These are phyloP conservation scores for Moringa oleifera DNA, from an alignment of 345 rosid species.

Conservation along the genomic window DNA sequence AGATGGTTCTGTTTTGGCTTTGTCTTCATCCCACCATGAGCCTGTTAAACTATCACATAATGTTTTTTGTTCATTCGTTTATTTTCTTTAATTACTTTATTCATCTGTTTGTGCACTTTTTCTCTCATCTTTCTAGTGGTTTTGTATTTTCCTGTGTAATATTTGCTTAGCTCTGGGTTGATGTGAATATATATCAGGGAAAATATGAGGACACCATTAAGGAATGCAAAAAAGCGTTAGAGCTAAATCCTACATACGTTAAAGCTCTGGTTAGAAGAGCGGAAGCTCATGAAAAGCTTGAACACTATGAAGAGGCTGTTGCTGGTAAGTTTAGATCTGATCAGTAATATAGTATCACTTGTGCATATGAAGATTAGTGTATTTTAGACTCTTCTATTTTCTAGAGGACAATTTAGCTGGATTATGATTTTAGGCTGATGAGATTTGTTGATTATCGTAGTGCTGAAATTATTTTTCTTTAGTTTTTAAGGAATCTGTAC, in stretches of 20 bases:
- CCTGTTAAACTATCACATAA: too few species aligned
- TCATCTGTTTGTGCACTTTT: not conserved
- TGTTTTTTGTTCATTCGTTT: not conserved
- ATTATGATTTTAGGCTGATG: not conserved
- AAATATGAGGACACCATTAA: conserved; percentile 69
- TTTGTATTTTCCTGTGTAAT: not conserved
- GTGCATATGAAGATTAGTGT: not conserved
- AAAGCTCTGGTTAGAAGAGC: conserved; percentile 78
- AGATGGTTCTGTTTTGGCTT: not conserved
- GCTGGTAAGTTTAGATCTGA: conserved; percentile 42
- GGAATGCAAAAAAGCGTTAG: conserved; percentile 85
- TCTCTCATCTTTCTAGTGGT: not conserved
- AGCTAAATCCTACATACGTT: conserved; percentile 65
- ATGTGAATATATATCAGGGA: conserved; percentile 31
- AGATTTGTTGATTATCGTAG: not conserved
- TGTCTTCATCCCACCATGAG: not conserved
- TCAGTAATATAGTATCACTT: not conserved
- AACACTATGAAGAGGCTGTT: conserved; percentile 82
- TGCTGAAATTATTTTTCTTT: not conserved
- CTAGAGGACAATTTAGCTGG: not conserved
- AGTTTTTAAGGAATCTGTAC: too few species aligned
- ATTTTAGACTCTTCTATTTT: not conserved
- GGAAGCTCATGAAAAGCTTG: conserved; percentile 90
- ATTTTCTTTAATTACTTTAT: too few species aligned
- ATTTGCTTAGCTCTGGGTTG: conserved; percentile 2